A percentile compares a stretch with the other conserved stretches of the same genome.
These are phyloP conservation scores for Coniochaeta pulveracea DNA, from an alignment of 2,329 filamentous ascomycete genomes.

Conservation along the genomic window DNA sequence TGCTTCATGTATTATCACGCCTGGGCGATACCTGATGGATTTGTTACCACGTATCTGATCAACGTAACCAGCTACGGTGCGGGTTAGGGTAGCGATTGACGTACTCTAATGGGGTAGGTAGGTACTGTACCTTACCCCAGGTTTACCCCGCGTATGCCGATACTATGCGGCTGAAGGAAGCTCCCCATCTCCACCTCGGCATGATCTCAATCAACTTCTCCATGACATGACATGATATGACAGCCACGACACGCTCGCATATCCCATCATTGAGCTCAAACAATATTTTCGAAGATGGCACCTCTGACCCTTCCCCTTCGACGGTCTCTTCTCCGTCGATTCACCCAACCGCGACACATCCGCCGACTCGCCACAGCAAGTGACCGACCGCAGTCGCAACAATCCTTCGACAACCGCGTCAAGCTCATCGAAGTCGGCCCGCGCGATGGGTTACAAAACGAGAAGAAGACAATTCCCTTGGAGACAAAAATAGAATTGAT, in stretches of 20 bases:
- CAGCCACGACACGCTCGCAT: background rate
- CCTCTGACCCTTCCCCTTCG: background rate
- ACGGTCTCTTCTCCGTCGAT: background rate
- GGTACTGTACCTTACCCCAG: too few species aligned
- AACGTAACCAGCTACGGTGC: too few species aligned
- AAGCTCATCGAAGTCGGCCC: constrained; percentile 75
- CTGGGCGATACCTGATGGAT: too few species aligned
- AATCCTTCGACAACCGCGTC: constrained; percentile 29
- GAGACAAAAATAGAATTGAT: constrained; percentile 70
- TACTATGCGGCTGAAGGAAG: constrained; percentile 1
- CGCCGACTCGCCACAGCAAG: constrained; percentile 29
- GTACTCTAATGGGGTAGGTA: too few species aligned
- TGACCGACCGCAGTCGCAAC: constrained; percentile 9
- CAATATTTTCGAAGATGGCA: background rate
- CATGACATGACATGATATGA: background rate
- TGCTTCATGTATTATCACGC: too few species aligned
- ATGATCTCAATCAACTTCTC: too few species aligned
- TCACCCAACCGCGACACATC: constrained; percentile 5
- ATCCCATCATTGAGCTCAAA: background rate
- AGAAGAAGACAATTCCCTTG: constrained; percentile 59
- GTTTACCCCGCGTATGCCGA: constrained; percentile 1
- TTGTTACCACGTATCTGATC: too few species aligned
- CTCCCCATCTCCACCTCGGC: constrained; percentile 1
- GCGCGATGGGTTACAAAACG: constrained; percentile 79
- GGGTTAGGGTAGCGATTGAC: too few species aligned